Evolutionary conservation across 108 stramenopile species (phyloP).

Genomic region (Cyclotella choctawhatcheeana): DNA sequence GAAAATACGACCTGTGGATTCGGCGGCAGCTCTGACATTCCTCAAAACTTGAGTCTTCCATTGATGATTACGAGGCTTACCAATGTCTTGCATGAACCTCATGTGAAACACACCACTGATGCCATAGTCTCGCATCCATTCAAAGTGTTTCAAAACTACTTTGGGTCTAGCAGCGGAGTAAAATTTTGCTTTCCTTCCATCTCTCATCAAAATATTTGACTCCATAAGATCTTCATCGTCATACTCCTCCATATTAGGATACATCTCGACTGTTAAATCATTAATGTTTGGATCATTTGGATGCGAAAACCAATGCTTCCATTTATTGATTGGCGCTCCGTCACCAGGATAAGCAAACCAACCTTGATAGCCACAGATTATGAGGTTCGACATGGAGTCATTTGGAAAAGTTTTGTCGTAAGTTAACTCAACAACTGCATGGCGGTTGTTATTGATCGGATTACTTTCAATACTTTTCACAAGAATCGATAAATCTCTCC

Average conservation of each 20-base stretch:
- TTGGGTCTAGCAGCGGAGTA: conserved; percentile 35
- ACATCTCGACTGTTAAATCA: conserved; percentile 41
- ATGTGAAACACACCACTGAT: conserved; percentile 52
- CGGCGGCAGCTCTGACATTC: conserved; percentile 47
- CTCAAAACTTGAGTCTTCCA: conserved; percentile 41
- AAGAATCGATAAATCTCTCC: too few relatives aligned
- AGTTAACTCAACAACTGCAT: background rate
- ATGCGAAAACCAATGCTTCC: conserved; percentile 47
- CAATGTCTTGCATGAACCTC: conserved; percentile 37
- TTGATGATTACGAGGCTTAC: background rate
- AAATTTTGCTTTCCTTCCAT: conserved; percentile 42
- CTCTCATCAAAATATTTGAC: conserved; percentile 22
- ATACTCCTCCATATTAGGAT: conserved; percentile 43
- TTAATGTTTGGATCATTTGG: conserved; percentile 9
- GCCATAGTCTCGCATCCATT: conserved; percentile 55
- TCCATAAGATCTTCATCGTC: conserved; percentile 41
- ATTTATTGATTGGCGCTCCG: conserved; percentile 36
- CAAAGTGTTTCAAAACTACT: conserved; percentile 48
- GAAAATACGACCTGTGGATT: conserved; percentile 47
- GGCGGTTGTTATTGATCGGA: background rate
- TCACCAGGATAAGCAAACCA: conserved; percentile 53
- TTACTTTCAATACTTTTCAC: too few relatives aligned
- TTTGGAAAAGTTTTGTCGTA: conserved; percentile 14
- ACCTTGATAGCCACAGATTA: conserved; percentile 56
- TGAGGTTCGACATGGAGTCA: conserved; percentile 25